Evolutionary conservation across 805 yeast species (phyloP).

Genomic region (Yamadazyma insecticola): DNA sequence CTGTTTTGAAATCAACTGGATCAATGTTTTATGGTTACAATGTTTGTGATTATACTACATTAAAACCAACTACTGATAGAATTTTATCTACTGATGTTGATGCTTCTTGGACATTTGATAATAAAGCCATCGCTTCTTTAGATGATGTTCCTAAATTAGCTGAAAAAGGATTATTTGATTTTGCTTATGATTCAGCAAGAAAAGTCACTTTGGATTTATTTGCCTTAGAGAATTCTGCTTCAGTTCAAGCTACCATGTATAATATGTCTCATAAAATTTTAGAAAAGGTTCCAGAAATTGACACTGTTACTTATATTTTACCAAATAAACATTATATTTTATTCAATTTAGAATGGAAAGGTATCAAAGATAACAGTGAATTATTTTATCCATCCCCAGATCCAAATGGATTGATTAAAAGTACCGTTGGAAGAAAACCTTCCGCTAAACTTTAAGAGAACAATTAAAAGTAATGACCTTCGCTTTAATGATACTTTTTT

Average conservation of each 20-base stretch:
- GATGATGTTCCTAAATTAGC: conserved; percentile 46
- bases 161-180: conserved; percentile 62
- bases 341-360: conserved; percentile 80
- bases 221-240: conserved; percentile 85
- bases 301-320: conserved; percentile 64
- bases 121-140: conserved; percentile 46
- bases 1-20: conserved; percentile 85
- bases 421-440: conserved; percentile 68
- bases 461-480: conserved; percentile 38
- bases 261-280: conserved; percentile 80
- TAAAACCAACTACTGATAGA: conserved; percentile 78
- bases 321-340: conserved; percentile 93
- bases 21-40: conserved; percentile 89
- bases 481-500: background rate
- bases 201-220: conserved; percentile 68
- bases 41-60: conserved; percentile 83
- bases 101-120: conserved; percentile 65
- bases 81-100: conserved; percentile 83
- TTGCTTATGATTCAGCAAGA: conserved; percentile 58
- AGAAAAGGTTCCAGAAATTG: conserved; percentile 50
- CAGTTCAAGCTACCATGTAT: conserved; percentile 96
- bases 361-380: conserved; percentile 72
- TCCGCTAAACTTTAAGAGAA: conserved; percentile 46
- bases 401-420: conserved; percentile 89
- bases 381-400: conserved; percentile 86